These are phyloP conservation scores for Debaryomyces castellii DNA, from an alignment of 805 yeast genomes.

Conservation along the genomic window DNA sequence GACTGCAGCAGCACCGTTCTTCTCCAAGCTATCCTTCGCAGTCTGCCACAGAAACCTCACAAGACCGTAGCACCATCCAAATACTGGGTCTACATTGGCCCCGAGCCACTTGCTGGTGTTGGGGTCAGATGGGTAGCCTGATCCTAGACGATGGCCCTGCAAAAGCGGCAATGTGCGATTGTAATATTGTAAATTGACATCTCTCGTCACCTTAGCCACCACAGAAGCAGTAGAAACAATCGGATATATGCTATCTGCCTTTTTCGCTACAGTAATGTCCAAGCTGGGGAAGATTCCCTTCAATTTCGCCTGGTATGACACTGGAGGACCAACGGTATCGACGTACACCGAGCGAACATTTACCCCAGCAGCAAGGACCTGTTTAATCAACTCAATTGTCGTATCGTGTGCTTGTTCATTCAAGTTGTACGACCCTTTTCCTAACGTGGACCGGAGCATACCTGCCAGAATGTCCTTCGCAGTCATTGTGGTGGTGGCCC, in stretches of 20 bases:
- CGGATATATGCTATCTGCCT: slow-evolving; percentile 91
- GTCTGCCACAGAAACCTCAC: slow-evolving; percentile 95
- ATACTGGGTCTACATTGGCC: slow-evolving; percentile 59
- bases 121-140: slow-evolving; percentile 95
- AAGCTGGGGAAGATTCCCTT: slow-evolving; percentile 65
- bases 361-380: slow-evolving; percentile 60
- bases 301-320: slow-evolving; percentile 74
- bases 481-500: slow-evolving; percentile 82
- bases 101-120: slow-evolving; percentile 78
- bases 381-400: slow-evolving; percentile 75
- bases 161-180: slow-evolving; percentile 27
- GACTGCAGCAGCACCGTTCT: slow-evolving; percentile 51
- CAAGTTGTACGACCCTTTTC: slow-evolving; percentile 63
- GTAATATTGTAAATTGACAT: slow-evolving; percentile 48
- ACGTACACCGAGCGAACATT: slow-evolving; percentile 73
- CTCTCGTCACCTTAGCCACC: slow-evolving; percentile 96
- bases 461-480: slow-evolving; percentile 86
- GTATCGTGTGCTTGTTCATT: slow-evolving; percentile 97
- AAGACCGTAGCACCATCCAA: slow-evolving; percentile 80
- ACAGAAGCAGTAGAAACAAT: slow-evolving; percentile 93
- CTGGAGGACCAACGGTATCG: slow-evolving; percentile 98
- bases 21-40: slow-evolving; percentile 66
- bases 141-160: slow-evolving; percentile 56
- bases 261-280: slow-evolving; percentile 81
- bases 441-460: slow-evolving; percentile 63